These are phyloP conservation scores for Lycium ferocissimum DNA, from an alignment of 257 asterid genomes.

Conservation along the genomic window DNA sequence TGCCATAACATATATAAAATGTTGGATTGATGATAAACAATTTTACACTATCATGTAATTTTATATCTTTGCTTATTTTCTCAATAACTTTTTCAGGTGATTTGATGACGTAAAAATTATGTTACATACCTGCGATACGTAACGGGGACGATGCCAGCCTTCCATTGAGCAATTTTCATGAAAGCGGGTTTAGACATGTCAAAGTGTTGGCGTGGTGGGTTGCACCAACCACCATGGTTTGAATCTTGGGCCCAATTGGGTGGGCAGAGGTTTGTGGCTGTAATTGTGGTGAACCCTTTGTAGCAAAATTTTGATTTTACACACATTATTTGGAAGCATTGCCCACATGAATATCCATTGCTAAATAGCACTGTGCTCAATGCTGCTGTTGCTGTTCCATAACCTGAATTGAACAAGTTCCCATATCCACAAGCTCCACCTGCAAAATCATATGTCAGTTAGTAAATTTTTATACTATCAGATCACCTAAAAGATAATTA, in stretches of 20 bases:
- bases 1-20: background rate
- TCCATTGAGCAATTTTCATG: conserved; percentile 80
- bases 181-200: conserved; percentile 89
- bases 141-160: conserved; percentile 82
- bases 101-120: background rate
- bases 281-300: conserved; percentile 57
- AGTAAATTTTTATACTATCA: background rate
- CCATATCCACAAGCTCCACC: conserved; percentile 94
- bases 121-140: conserved; percentile 60
- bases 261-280: conserved; percentile 88
- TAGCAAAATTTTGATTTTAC: conserved; percentile 54
- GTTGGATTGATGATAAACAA: background rate
- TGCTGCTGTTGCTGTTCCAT: conserved; percentile 78
- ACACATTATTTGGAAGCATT: conserved; percentile 74
- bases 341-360: conserved; percentile 86
- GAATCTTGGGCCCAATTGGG: conserved; percentile 76
- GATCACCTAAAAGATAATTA: background rate
- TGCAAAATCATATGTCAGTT: conserved; percentile 3
- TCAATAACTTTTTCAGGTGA: background rate
- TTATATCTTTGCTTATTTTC: background rate
- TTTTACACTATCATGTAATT: background rate
- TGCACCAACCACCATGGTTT: conserved; percentile 92
- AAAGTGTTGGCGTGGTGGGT: conserved; percentile 83
- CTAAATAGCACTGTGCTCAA: conserved; percentile 73
- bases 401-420: conserved; percentile 63